Evolutionary conservation across 129 eudicot species (phyloP).

Genomic region (Centella asiatica): DNA sequence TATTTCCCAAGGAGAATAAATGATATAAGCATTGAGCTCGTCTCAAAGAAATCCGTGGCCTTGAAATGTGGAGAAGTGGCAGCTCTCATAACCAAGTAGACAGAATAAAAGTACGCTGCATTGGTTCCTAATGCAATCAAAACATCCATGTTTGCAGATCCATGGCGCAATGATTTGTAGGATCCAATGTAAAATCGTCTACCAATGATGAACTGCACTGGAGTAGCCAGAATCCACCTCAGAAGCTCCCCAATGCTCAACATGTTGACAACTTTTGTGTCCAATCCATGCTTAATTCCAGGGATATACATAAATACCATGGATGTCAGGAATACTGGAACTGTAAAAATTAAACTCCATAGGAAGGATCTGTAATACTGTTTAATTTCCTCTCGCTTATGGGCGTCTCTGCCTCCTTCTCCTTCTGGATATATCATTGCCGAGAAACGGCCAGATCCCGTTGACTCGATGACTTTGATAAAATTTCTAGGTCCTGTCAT

Average conservation of each 20-base stretch:
- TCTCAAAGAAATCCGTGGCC: constrained; percentile 80
- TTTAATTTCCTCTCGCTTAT: constrained; percentile 49
- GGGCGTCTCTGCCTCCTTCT: constrained; percentile 40
- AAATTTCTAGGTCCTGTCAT: constrained; percentile 67
- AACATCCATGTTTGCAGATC: constrained; percentile 90
- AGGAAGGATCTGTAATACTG: constrained; percentile 51
- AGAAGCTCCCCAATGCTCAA: constrained; percentile 55
- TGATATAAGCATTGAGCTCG: constrained; percentile 93
- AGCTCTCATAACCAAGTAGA: constrained; percentile 69
- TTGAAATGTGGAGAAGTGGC: constrained; percentile 57
- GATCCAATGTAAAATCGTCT: constrained; percentile 67
- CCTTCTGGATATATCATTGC: constrained; percentile 62
- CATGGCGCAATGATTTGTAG: constrained; percentile 55
- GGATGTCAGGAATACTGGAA: constrained; percentile 73
- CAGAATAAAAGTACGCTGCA: constrained; percentile 82
- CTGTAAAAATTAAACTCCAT: constrained; percentile 75
- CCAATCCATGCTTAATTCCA: constrained; percentile 49
- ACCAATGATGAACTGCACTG: constrained; percentile 83
- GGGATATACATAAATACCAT: constrained; percentile 88
- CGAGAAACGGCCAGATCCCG: constrained; percentile 40
- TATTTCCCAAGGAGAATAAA: constrained; percentile 90
- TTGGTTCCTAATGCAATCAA: constrained; percentile 78
- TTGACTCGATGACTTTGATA: constrained; percentile 51
- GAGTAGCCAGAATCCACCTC: constrained; percentile 70
- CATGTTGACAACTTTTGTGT: constrained; percentile 51